Percentiles rank a stretch among this genome's conserved stretches.
Evolutionary conservation across 1,284 basidiomycete genomes (phyloP).

Genomic region (Singerocomus inundabilis): DNA sequence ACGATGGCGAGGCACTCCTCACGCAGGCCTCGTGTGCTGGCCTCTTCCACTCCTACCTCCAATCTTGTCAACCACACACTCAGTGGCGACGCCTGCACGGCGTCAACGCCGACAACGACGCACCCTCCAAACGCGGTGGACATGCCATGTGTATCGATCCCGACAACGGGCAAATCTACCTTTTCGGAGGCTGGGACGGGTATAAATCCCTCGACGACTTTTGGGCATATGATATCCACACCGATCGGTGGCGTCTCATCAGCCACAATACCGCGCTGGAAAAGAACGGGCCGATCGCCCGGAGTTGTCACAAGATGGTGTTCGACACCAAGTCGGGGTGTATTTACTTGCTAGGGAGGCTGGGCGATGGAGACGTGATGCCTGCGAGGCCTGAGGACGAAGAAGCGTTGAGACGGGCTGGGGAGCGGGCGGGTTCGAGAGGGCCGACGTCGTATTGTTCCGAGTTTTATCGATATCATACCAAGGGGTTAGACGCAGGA

Average conservation of each 20-base stretch:
- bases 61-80: constrained; percentile 53
- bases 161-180: constrained; percentile 61
- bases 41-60: constrained; percentile 60
- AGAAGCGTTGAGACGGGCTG: constrained; percentile 26
- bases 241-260: constrained; percentile 65
- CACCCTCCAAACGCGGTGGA: constrained; percentile 67
- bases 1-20: constrained; percentile 55
- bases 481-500: constrained; percentile 54
- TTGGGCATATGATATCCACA: constrained; percentile 69
- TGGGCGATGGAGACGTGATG: constrained; percentile 51
- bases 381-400: constrained; percentile 27
- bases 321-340: constrained; percentile 68
- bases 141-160: constrained; percentile 83
- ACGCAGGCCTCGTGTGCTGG: constrained; percentile 48
- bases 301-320: constrained; percentile 83
- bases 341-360: constrained; percentile 69
- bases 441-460: constrained; percentile 41
- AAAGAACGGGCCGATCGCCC: constrained; percentile 63
- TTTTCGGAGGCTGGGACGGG: constrained; percentile 83
- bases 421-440: constrained; percentile 21
- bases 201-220: constrained; percentile 73
- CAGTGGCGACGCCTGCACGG: constrained; percentile 57
- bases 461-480: constrained; percentile 73
- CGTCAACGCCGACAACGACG: constrained; percentile 59
- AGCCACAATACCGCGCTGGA: constrained; percentile 56